A percentile compares a stretch with the other conserved stretches of the same genome.
Evolutionary conservation across 371 early-diverging fungal genomes (phyloP).

Genomic region (Mucor mucedo): DNA sequence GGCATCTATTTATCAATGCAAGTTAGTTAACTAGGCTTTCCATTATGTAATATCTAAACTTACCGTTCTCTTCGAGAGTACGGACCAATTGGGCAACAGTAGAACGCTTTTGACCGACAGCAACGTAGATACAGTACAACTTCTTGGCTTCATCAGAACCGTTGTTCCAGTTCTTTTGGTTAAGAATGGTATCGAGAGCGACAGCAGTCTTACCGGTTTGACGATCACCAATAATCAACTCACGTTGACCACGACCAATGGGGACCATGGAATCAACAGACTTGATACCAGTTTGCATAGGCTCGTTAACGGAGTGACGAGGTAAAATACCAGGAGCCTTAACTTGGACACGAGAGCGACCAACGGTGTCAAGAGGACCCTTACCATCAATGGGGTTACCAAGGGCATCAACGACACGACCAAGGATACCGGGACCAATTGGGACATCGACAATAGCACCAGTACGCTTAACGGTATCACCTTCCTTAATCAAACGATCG

Average conservation of each 20-base stretch:
- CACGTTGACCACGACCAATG: slow-evolving; percentile 98
- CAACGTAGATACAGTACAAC: slow-evolving; percentile 97
- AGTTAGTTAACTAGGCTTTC: too few relatives aligned
- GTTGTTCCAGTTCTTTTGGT: slow-evolving; percentile 95
- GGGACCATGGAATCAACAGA: slow-evolving; percentile 98
- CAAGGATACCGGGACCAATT: slow-evolving; percentile 89
- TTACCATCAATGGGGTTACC: slow-evolving; percentile 99
- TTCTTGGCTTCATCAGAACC: slow-evolving; percentile 50
- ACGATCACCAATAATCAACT: slow-evolving; percentile 98
- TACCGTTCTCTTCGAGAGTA: slow-evolving; percentile 88
- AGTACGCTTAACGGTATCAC: slow-evolving; percentile 97
- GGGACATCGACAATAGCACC: slow-evolving; percentile 97
- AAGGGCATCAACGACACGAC: slow-evolving; percentile 96
- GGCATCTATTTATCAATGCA: too few relatives aligned
- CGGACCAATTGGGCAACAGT: slow-evolving; percentile 97
- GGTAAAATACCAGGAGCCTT: slow-evolving; percentile 98
- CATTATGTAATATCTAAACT: background rate
- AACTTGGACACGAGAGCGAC: slow-evolving; percentile 90
- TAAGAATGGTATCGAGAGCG: slow-evolving; percentile 94
- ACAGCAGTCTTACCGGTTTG: slow-evolving; percentile 98
- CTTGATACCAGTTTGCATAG: slow-evolving; percentile 98
- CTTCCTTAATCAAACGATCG: slow-evolving; percentile 90
- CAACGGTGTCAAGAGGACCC: slow-evolving; percentile 85
- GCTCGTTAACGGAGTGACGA: slow-evolving; percentile 95
- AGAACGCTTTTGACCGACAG: slow-evolving; percentile 97